Base-by-base conservation (phyloP, 1,284 basidiomycete genomes). In the Schizopora paradoxa region DNA sequence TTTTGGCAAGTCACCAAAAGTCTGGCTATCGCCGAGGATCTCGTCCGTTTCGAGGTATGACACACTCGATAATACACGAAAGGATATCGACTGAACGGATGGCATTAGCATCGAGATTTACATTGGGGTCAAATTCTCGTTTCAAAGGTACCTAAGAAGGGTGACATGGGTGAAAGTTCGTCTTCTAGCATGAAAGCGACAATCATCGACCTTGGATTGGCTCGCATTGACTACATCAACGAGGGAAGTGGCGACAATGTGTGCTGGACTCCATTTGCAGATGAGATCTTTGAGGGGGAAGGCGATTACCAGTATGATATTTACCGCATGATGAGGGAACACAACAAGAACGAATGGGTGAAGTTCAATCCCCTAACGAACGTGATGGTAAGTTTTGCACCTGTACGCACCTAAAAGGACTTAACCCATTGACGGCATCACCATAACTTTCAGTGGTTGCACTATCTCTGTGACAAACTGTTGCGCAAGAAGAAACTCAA, bases 81-180 rank as follows among this genome's bases (percentile, higher is more conserved):
- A n/a, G n/a, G n/a, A n/a, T n/a, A n/a, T n/a, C 10, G 16, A 10
- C 23, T 19, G 34, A 32, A 25, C n/a, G n/a, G n/a, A n/a, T n/a
- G n/a, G n/a, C n/a, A n/a, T n/a, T 60, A 96, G 90, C 96, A 99
- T 65, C 91, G 95, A 14, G 95, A 99, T 63, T 74, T 99, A 27
- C 95, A 99, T 60, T 92, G 92, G 81, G 95, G 95, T n/a, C 96
- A 99, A 64, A 86, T 99, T 40, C 76, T 99, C 7, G 79, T 99
- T 79, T 55, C 71, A 76, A n/a, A n/a, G 45, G 36, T 72, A 11
- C 60, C 69, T n/a, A 45, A 56, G 29, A 53, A 26, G 54, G 43
- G 23, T 43, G 47, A 34, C 54, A 82, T 87, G 80, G 84, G 86
- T 55, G 73, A 80, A 53, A n/a, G n/a, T 52, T 54, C 61, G 37